Evolutionary conservation across 805 yeast species (phyloP).

Genomic region (Saturnispora galanensis): DNA sequence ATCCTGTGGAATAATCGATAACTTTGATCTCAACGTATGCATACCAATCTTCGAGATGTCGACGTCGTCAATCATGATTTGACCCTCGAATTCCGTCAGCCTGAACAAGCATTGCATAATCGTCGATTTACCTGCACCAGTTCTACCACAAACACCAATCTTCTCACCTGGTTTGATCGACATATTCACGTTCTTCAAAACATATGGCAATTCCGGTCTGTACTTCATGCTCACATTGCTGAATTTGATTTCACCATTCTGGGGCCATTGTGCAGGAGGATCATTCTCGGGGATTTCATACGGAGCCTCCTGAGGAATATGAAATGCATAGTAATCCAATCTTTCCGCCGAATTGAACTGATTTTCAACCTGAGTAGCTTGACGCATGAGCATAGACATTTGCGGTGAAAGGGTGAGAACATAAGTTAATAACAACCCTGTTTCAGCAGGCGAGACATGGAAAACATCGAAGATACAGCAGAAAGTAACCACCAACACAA

Average conservation of each 20-base stretch:
- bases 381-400: too few species aligned
- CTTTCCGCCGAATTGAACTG: slow-evolving; percentile 73
- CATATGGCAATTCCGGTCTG: slow-evolving; percentile 52
- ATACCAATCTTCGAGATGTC: slow-evolving; percentile 59
- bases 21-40: slow-evolving; percentile 52
- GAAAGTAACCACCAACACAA: slow-evolving; percentile 7
- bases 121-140: slow-evolving; percentile 77
- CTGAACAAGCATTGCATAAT: slow-evolving; percentile 57
- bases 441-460: slow-evolving; percentile 51
- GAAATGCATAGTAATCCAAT: slow-evolving; percentile 51
- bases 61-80: slow-evolving; percentile 60
- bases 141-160: slow-evolving; percentile 80
- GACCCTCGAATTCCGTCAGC: slow-evolving; percentile 41
- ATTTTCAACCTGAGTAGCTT: slow-evolving; percentile 46
- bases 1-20: slow-evolving; percentile 83
- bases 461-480: slow-evolving; percentile 58
- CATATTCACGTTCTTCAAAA: slow-evolving; percentile 36
- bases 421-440: slow-evolving; percentile 30
- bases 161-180: slow-evolving; percentile 49
- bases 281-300: slow-evolving; percentile 20
- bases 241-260: slow-evolving; percentile 37
- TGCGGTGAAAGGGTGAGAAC: too few species aligned
- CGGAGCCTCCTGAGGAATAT: slow-evolving; percentile 59
- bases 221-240: slow-evolving; percentile 42
- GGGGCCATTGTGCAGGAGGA: slow-evolving; percentile 38